Evolutionary conservation across 768 basidiomycete species (phyloP), one percentile per base, ranked within the genome.

Genomic region (Termitomyces heimii): DNA sequence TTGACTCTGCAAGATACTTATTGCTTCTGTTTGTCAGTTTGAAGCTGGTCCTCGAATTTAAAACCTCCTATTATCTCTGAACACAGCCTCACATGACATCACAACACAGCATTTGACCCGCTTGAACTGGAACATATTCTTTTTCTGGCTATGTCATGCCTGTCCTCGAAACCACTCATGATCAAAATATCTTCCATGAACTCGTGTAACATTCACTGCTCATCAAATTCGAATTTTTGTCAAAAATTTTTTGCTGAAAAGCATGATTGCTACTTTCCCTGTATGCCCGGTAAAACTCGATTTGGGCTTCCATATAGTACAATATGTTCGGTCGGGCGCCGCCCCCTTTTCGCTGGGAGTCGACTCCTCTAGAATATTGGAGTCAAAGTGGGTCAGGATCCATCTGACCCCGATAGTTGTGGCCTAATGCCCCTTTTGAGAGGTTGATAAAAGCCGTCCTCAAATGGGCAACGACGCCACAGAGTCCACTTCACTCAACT

Each of bases 281-380:
- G 0, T 29, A 14, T 50, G 24, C 9, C 12, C 20, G 18, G n/a
- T 12, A 29, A 53, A 22, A 22, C 20, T 53, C 8, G 9, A 5
- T 14, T 3, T 40, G 2, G 10, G 0, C 13, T 20, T 42, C 20
- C n/a, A 54, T 4, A 32, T 8, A 10, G 12, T 6, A 8, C 35
- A 31, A 44, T 50, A 10, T 46, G 24, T 14, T 47, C 12, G 35
- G 37, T 34, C 13, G 6, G 18, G 24, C 56, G 56, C 56, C 56
- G 51, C 56, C 56, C 34, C 56, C 56, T 56, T 35, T 56, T 37
- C 2, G 29, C 39, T 37, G 32, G 48, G n/a, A n/a, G n/a, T 32
- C 14, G 18, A 48, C 10, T 34, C 18, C 18, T 43, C 20, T 43
- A 29, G 53, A 34, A 24, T 34, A 40, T 53, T 34, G 10, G 1